Conservation (phyloP, 371 early-diverging fungal species). For the Amoeboradix gromovi region DNA sequence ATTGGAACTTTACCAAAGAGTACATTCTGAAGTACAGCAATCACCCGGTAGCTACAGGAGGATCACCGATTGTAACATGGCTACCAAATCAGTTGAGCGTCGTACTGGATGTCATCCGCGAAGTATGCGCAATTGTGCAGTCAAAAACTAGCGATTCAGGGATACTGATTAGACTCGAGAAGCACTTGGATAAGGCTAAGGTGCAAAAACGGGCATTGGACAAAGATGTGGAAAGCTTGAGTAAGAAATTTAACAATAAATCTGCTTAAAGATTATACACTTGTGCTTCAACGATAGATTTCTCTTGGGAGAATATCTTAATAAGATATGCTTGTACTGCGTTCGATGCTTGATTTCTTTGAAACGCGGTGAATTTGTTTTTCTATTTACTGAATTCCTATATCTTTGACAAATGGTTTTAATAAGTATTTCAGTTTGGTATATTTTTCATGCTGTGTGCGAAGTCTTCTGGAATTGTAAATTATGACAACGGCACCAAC, state of each 20-base stretch:
- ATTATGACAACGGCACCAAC: too few species aligned
- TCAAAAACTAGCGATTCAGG: constrained; percentile 12
- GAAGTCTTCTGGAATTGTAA: too few species aligned
- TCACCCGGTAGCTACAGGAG: constrained; percentile 38
- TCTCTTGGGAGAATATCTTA: too few species aligned
- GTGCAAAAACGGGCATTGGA: constrained; percentile 2
- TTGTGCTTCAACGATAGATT: too few species aligned
- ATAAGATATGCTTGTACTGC: too few species aligned
- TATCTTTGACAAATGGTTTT: too few species aligned
- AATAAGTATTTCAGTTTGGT: too few species aligned
- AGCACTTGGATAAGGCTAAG: constrained; percentile 1
- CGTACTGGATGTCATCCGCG: constrained; percentile 25
- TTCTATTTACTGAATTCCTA: too few species aligned
- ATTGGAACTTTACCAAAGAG: constrained; percentile 60
- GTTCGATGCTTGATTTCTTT: too few species aligned
- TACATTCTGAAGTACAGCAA: constrained; percentile 43
- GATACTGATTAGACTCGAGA: constrained; percentile 1
- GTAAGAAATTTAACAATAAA: neutral
- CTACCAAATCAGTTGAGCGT: constrained; percentile 38
- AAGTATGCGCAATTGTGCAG: constrained; percentile 8
- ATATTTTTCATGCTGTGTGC: too few species aligned
- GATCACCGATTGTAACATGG: constrained; percentile 24
- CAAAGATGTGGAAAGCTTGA: constrained; percentile 3
- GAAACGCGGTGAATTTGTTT: too few species aligned
- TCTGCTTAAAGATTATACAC: too few species aligned